A percentile compares a stretch with the other conserved stretches of the same genome.
Evolutionary conservation across 306 rosid species (phyloP).

Genomic region (Prunus campanulata): DNA sequence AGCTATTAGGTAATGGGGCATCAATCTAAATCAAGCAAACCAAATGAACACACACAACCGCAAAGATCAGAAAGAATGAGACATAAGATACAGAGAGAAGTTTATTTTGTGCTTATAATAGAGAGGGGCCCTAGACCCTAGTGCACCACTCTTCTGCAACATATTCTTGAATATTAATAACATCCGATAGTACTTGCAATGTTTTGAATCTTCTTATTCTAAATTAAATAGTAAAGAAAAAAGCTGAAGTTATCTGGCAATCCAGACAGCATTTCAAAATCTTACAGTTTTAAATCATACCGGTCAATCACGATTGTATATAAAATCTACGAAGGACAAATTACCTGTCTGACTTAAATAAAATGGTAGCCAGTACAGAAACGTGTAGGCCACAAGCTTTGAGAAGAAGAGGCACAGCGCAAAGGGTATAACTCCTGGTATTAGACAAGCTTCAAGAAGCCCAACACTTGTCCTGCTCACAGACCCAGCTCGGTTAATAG

Average conservation of each 20-base stretch:
- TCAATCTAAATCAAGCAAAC: not conserved
- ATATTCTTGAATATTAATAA: not conserved
- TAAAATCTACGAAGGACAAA: slow-evolving; percentile 3
- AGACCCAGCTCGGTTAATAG: slow-evolving; percentile 20
- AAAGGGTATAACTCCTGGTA: slow-evolving; percentile 79
- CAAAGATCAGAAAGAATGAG: not conserved
- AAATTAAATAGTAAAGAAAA: not conserved
- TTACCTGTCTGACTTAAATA: slow-evolving; percentile 77
- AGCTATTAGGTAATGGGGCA: not conserved
- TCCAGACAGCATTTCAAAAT: not conserved
- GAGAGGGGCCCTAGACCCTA: not conserved
- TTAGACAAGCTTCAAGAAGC: slow-evolving; percentile 60
- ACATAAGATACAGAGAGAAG: not conserved
- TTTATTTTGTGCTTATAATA: not conserved
- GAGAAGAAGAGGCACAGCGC: slow-evolving; percentile 82
- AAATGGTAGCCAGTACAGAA: slow-evolving; percentile 80
- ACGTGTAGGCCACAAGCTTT: slow-evolving; percentile 86
- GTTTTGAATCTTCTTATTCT: not conserved
- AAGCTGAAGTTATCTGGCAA: not conserved
- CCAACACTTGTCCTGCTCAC: slow-evolving; percentile 51
- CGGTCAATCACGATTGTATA: not conserved
- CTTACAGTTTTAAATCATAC: not conserved
- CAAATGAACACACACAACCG: not conserved
- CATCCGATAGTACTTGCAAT: not conserved
- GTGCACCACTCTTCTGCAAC: not conserved